Conservation (phyloP, 108 stramenopile genomes). For the Skeletonema grethae region DNA sequence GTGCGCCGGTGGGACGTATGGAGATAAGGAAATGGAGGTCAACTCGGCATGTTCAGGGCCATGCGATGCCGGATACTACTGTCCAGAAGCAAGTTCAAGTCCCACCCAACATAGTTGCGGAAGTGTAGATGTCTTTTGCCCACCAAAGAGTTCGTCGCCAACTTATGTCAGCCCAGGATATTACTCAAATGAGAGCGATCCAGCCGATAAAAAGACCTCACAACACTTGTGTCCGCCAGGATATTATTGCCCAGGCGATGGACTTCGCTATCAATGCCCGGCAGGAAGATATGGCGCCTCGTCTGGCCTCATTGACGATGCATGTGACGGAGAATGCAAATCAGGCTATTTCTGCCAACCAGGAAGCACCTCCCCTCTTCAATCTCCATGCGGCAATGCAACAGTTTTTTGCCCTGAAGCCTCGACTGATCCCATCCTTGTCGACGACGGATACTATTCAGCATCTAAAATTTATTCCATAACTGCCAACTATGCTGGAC, state of each 20-base stretch:
- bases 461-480: constrained; percentile 21
- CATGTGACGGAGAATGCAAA: constrained; percentile 25
- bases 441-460: constrained; percentile 35
- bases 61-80: constrained; percentile 31
- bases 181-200: constrained; percentile 32
- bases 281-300: constrained; percentile 21
- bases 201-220: constrained; percentile 15
- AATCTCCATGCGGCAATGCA: constrained; percentile 38
- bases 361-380: constrained; percentile 27
- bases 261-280: constrained; percentile 14
- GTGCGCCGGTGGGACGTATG: constrained; percentile 34
- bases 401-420: constrained; percentile 37
- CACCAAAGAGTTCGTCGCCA: constrained; percentile 17
- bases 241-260: constrained; percentile 33
- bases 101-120: constrained; percentile 38
- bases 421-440: constrained; percentile 15
- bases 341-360: constrained; percentile 29
- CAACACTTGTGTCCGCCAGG: constrained; percentile 40
- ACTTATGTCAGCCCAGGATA: constrained; percentile 34
- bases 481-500: constrained; percentile 26
- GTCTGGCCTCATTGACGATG: constrained; percentile 12
- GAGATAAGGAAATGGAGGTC: constrained; percentile 22
- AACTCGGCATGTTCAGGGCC: constrained; percentile 18
- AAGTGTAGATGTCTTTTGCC: constrained; percentile 35
- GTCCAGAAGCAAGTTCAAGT: constrained; percentile 30